Percentiles rank a stretch among this genome's conserved stretches.
Conservation (phyloP, 1,284 basidiomycete genomes). For the Meira miltonrushii region DNA sequence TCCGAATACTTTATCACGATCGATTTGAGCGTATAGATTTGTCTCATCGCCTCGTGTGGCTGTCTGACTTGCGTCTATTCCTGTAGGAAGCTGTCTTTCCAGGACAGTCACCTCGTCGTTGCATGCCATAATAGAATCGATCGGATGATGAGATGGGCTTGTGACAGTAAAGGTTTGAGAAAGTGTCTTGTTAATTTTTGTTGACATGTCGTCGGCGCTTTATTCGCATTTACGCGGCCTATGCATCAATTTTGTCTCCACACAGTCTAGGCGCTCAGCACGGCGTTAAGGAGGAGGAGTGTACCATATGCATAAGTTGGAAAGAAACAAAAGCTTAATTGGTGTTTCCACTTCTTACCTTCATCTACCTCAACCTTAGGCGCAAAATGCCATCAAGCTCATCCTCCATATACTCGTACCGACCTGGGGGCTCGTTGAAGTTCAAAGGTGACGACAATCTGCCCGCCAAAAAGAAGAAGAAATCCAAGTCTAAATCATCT, state of each 20-base stretch:
- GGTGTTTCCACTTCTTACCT: neutral
- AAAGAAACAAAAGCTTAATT: too few relatives aligned
- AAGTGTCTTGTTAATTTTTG: neutral
- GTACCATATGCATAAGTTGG: neutral
- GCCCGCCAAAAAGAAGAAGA: constrained; percentile 22
- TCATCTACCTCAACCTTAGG: neutral
- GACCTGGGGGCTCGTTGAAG: constrained; percentile 48
- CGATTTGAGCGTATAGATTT: constrained; percentile 42
- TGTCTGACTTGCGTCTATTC: neutral
- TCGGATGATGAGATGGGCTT: too few relatives aligned
- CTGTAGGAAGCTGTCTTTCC: neutral
- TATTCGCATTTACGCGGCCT: neutral
- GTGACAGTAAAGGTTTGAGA: too few relatives aligned
- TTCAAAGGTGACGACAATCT: constrained; percentile 35
- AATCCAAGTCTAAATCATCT: constrained; percentile 5
- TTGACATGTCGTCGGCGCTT: neutral
- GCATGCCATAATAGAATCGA: neutral
- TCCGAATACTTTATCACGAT: constrained; percentile 43
- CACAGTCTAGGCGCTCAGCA: neutral
- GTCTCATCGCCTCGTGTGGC: constrained; percentile 20
- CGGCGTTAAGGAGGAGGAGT: neutral
- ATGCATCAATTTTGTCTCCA: neutral
- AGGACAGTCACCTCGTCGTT: constrained; percentile 9
- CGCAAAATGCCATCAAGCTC: constrained; percentile 16
- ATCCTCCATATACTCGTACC: constrained; percentile 39